phyloP scores from a whole-genome alignment of 805 yeast species.

The Zygoascus tannicola region DNA sequence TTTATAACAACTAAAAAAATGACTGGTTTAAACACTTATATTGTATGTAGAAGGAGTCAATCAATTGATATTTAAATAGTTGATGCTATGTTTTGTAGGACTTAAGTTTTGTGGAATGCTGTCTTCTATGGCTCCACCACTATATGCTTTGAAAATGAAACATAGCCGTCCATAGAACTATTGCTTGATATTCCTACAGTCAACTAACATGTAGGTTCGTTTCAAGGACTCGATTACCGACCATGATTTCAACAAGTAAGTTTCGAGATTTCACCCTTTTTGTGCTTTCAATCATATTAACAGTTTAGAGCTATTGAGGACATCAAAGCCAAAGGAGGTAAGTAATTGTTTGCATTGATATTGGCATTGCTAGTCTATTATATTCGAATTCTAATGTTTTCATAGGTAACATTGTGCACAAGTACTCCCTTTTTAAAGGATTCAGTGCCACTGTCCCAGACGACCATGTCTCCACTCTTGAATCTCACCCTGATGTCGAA shows the following conservation, averaged over 20 bases:
- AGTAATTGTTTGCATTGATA: background rate
- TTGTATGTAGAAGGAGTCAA: no score
- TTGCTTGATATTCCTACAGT: no score
- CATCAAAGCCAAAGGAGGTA: conserved; percentile 16
- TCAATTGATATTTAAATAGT: no score
- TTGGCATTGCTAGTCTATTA: no score
- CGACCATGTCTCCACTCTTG: conserved; percentile 21
- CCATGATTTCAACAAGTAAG: conserved; percentile 16
- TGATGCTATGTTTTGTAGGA: no score
- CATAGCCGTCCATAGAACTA: no score
- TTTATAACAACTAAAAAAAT: no score
- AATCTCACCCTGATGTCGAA: conserved; percentile 23
- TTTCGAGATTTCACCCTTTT: background rate
- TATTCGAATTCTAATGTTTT: background rate
- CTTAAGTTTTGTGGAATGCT: no score
- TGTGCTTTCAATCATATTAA: background rate
- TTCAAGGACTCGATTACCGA: conserved; percentile 17
- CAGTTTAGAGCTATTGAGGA: conserved; percentile 14
- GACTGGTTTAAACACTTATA: no score
- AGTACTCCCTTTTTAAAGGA: conserved; percentile 29
- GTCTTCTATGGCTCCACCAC: no score
- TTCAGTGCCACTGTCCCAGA: conserved; percentile 26
- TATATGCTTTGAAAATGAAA: no score
- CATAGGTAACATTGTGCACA: conserved; percentile 22
- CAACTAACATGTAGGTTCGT: no score